Evolutionary conservation across 441 rosid species (phyloP).

Genomic region (Croton setiger): DNA sequence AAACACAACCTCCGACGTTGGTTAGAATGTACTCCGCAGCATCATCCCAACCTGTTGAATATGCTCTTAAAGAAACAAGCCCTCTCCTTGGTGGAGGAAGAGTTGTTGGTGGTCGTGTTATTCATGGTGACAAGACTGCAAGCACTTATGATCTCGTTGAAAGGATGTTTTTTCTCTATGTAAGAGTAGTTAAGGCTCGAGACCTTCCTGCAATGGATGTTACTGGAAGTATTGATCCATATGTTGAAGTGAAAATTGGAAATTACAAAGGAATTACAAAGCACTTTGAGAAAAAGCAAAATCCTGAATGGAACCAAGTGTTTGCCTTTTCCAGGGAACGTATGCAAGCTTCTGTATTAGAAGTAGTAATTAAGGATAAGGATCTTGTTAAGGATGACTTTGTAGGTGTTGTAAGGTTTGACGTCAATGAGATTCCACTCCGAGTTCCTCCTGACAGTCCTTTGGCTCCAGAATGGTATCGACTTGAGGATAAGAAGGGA

Average conservation of each 20-base stretch:
- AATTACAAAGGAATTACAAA: slow-evolving; percentile 89
- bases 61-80: slow-evolving; percentile 89
- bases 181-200: slow-evolving; percentile 89
- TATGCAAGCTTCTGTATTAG: slow-evolving; percentile 84
- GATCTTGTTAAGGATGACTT: slow-evolving; percentile 78
- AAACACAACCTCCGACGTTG: slow-evolving; percentile 57
- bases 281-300: slow-evolving; percentile 78
- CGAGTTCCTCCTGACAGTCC: slow-evolving; percentile 96
- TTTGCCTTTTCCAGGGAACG: slow-evolving; percentile 92
- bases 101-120: slow-evolving; percentile 87
- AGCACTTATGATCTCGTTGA: slow-evolving; percentile 95
- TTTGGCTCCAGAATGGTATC: slow-evolving; percentile 92
- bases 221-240: slow-evolving; percentile 92
- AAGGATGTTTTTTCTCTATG: slow-evolving; percentile 86
- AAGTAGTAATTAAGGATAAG: slow-evolving; percentile 85
- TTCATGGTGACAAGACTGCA: slow-evolving; percentile 73
- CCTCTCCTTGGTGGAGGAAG: slow-evolving; percentile 96
- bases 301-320: slow-evolving; percentile 95
- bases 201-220: slow-evolving; percentile 91
- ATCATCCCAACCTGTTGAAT: slow-evolving; percentile 75
- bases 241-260: slow-evolving; percentile 82
- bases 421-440: slow-evolving; percentile 73
- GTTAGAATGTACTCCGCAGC: slow-evolving; percentile 65
- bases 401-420: slow-evolving; percentile 77
- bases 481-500: slow-evolving; percentile 80